These are phyloP conservation scores for Boletus vermiculosoides DNA, from an alignment of 768 basidiomycete species.

Conservation along the genomic window DNA sequence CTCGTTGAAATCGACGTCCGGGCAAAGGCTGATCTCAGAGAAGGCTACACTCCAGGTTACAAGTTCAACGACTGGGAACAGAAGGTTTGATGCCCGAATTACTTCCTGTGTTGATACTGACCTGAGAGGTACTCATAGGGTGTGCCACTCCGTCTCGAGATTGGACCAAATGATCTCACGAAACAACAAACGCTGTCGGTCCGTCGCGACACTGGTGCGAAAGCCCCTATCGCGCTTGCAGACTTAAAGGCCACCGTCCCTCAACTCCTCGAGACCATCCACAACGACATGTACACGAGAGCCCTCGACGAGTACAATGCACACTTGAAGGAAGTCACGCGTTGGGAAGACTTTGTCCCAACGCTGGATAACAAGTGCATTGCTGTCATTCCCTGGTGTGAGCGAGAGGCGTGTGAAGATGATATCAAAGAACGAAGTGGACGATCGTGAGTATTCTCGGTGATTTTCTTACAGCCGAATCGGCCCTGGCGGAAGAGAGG, in stretches of 20 bases:
- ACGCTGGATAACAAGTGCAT: constrained; percentile 85
- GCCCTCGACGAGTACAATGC: constrained; percentile 74
- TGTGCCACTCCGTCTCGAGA: constrained; percentile 94
- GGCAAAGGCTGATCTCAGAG: constrained; percentile 88
- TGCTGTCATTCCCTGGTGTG: constrained; percentile 94
- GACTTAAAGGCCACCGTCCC: constrained; percentile 52
- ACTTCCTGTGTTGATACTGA: not conserved
- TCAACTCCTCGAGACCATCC: constrained; percentile 78
- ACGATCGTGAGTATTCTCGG: constrained; percentile 53
- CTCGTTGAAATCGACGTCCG: constrained; percentile 73
- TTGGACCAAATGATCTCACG: constrained; percentile 89
- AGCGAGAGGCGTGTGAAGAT: constrained; percentile 89
- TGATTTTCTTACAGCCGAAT: not conserved
- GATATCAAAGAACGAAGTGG: constrained; percentile 96
- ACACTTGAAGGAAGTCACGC: constrained; percentile 67
- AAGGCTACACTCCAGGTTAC: constrained; percentile 96
- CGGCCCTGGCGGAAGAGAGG: not conserved
- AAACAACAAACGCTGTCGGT: constrained; percentile 81
- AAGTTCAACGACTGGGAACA: constrained; percentile 99
- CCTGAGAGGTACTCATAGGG: constrained; percentile 50
- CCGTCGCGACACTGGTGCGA: constrained; percentile 75
- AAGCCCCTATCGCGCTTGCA: constrained; percentile 51
- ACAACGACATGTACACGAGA: constrained; percentile 79
- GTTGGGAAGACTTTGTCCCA: constrained; percentile 94
- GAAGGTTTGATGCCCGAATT: constrained; percentile 53